A percentile compares a stretch with the other conserved stretches of the same genome.
phyloP scores from a whole-genome alignment of 2,329 filamentous ascomycete species.

The Ceratocystis lukuohia region DNA sequence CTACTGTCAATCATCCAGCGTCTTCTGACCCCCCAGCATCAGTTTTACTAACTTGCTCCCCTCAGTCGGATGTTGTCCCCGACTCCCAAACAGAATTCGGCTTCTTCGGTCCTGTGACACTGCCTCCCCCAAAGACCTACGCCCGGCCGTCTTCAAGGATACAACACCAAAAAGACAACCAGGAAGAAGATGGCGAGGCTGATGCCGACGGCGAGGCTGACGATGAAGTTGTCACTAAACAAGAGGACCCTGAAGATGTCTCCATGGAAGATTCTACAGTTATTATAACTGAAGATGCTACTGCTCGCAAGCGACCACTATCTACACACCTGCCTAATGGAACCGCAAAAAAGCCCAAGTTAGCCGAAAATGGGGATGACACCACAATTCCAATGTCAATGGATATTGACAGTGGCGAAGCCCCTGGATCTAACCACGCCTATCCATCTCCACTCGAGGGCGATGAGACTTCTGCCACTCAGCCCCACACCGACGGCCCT shows the following conservation, averaged over 20 bases:
- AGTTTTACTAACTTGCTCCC: conserved; percentile 4
- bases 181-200: conserved; percentile 28
- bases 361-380: conserved; percentile 18
- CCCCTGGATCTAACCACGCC: conserved; percentile 41
- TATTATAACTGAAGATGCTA: conserved; percentile 10
- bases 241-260: conserved; percentile 17
- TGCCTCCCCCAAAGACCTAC: conserved; percentile 7
- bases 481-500: conserved; percentile 45
- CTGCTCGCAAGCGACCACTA: conserved; percentile 15
- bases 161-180: background rate
- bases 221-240: conserved; percentile 17
- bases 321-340: conserved; percentile 14
- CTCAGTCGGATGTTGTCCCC: background rate
- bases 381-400: conserved; percentile 31
- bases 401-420: conserved; percentile 41
- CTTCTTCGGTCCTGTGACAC: conserved; percentile 40
- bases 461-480: conserved; percentile 40
- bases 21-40: background rate
- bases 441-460: conserved; percentile 52
- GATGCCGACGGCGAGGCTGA: conserved; percentile 22
- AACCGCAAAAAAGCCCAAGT: conserved; percentile 17
- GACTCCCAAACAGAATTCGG: conserved; percentile 25
- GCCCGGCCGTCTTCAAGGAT: conserved; percentile 1
- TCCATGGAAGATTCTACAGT: conserved; percentile 14
- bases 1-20: background rate